Evolutionary conservation across 108 stramenopile species (phyloP).

Genomic region (Epithemia pelagica): DNA sequence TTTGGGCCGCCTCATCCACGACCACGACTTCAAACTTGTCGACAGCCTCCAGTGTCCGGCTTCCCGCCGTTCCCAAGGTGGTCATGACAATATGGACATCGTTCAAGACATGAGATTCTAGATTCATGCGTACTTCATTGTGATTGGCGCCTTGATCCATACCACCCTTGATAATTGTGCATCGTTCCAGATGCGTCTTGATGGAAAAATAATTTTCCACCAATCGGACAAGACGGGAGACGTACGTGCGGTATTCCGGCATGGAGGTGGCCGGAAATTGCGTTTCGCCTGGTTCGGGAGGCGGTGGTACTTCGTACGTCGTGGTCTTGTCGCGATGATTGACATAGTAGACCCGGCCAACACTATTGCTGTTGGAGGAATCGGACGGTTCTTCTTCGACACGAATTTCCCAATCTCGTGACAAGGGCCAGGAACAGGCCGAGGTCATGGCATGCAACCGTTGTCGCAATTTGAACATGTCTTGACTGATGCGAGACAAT

Average conservation of each 20-base stretch:
- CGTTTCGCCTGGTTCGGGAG: conserved; percentile 67
- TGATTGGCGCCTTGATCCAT: conserved; percentile 31
- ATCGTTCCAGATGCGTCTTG: conserved; percentile 57
- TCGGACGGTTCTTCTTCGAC: conserved; percentile 68
- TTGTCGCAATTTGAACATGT: conserved; percentile 52
- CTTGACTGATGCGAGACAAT: conserved; percentile 37
- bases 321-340: conserved; percentile 79
- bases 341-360: conserved; percentile 65
- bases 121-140: conserved; percentile 39
- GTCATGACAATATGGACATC: conserved; percentile 93
- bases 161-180: conserved; percentile 40
- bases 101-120: conserved; percentile 83
- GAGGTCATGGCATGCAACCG: conserved; percentile 62
- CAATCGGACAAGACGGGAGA: conserved; percentile 60
- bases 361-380: no score
- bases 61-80: conserved; percentile 92
- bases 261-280: conserved; percentile 50
- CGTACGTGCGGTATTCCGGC: conserved; percentile 73
- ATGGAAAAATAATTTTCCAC: conserved; percentile 69
- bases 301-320: conserved; percentile 73
- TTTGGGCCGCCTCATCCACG: conserved; percentile 98
- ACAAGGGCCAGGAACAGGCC: conserved; percentile 62
- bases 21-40: conserved; percentile 94
- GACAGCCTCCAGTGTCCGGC: conserved; percentile 65
- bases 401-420: conserved; percentile 89